A percentile compares a stretch with the other conserved stretches of the same genome.
Conservation (phyloP, 768 basidiomycete genomes). For the Suillus hirtellus region DNA sequence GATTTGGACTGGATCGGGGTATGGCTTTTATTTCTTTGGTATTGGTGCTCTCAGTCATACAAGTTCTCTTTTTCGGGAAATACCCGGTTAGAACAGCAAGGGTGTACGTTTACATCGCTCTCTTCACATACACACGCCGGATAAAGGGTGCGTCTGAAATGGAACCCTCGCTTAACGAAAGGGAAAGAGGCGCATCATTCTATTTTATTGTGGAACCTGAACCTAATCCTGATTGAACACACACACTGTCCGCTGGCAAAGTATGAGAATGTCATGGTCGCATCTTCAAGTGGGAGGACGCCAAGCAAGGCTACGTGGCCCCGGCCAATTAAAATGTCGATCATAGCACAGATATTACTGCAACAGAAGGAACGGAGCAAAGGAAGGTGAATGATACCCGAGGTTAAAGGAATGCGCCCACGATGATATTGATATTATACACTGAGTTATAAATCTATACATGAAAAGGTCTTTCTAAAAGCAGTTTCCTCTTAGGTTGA, state of each 20-base stretch:
- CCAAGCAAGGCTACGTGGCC: not conserved
- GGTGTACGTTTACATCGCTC: not conserved
- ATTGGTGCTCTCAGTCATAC: not conserved
- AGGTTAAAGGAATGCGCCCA: not conserved
- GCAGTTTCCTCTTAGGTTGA: conserved; percentile 14
- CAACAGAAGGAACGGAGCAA: not conserved
- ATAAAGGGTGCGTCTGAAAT: not conserved
- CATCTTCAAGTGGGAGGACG: not conserved
- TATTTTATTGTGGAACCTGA: not conserved
- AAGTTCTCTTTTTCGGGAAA: not conserved
- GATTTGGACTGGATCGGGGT: not conserved
- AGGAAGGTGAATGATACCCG: not conserved
- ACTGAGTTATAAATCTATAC: conserved; percentile 10
- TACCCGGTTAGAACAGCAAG: not conserved
- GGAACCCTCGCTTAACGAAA: not conserved
- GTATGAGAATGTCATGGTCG: not conserved
- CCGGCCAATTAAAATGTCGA: not conserved
- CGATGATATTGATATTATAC: conserved; percentile 16
- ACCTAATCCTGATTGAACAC: not conserved
- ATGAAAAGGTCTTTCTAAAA: conserved; percentile 20
- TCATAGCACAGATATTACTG: conserved; percentile 4
- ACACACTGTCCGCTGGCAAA: not conserved
- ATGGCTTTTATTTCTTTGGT: conserved; percentile 1
- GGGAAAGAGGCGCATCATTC: not conserved
- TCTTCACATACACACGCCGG: not conserved